phyloP scores from a whole-genome alignment of 1,284 basidiomycete species.

The Rhodotorula sp. region DNA sequence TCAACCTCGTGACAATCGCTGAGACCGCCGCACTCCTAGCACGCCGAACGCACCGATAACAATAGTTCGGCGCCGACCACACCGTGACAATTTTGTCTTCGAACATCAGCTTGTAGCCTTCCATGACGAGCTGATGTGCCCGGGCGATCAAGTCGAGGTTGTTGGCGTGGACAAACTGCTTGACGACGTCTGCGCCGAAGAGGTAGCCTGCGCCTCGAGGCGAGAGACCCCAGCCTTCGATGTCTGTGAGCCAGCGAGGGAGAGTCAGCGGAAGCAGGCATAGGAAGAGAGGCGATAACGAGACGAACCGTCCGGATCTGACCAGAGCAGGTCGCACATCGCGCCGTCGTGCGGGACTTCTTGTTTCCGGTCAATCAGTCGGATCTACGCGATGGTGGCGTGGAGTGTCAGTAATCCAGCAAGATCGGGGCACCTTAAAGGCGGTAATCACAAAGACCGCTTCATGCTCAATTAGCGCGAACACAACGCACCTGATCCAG shows the following conservation, averaged over 20 bases:
- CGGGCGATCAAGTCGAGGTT: constrained; percentile 91
- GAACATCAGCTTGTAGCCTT: constrained; percentile 98
- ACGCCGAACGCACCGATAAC: constrained; percentile 70
- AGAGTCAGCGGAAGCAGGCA: constrained; percentile 5
- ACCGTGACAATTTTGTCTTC: constrained; percentile 94
- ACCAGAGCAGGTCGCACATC: constrained; percentile 99
- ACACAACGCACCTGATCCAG: constrained; percentile 82
- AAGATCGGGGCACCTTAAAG: no score
- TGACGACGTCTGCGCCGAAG: constrained; percentile 90
- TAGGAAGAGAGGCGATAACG: background rate
- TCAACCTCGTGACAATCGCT: background rate
- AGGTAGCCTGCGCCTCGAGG: constrained; percentile 93
- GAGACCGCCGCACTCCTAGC: background rate
- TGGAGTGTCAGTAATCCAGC: background rate
- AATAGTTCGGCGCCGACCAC: constrained; percentile 98
- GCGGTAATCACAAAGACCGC: no score
- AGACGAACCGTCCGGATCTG: constrained; percentile 84
- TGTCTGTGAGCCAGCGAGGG: constrained; percentile 58
- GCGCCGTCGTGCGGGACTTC: constrained; percentile 99
- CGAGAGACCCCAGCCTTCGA: constrained; percentile 92
- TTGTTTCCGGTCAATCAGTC: constrained; percentile 91
- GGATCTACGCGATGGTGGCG: constrained; percentile 65
- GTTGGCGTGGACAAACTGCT: constrained; percentile 84
- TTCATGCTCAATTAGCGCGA: no score
- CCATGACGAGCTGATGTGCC: constrained; percentile 95